A percentile compares a stretch with the other conserved stretches of the same genome.
These are phyloP conservation scores for Candida golubevii DNA, from an alignment of 805 yeast genomes.

Conservation along the genomic window DNA sequence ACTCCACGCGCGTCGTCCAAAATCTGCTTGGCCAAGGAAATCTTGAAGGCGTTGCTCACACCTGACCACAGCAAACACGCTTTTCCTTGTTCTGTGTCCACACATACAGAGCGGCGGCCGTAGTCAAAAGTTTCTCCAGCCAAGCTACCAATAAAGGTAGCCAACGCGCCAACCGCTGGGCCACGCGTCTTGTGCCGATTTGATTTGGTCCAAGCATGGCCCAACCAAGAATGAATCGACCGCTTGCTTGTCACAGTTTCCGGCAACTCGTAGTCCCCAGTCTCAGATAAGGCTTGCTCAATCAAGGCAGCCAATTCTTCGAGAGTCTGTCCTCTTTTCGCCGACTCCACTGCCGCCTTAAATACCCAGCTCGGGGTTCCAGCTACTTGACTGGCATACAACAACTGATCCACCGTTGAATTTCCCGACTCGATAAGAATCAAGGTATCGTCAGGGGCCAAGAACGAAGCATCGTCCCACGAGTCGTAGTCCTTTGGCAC, in stretches of 20 bases:
- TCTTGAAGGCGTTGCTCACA: not conserved
- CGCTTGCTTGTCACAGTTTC: not conserved
- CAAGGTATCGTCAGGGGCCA: not conserved
- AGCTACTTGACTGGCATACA: not conserved
- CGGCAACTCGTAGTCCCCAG: not conserved
- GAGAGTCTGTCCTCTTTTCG: not conserved
- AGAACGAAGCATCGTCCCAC: not conserved
- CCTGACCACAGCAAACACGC: not conserved
- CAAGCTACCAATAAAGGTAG: not conserved
- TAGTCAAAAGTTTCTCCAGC: not conserved
- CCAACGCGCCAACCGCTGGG: not conserved
- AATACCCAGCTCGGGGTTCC: not conserved
- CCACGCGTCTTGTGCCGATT: not conserved
- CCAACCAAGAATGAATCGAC: not conserved
- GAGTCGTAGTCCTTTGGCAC: not conserved
- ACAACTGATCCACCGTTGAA: not conserved
- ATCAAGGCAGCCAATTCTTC: not conserved
- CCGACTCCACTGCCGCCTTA: not conserved
- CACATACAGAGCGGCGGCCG: not conserved
- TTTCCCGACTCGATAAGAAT: not conserved
- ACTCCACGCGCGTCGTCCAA: not conserved
- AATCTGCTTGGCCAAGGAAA: not conserved
- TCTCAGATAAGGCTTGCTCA: not conserved
- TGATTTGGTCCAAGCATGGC: not conserved
- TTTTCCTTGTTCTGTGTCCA: not conserved